Conservation (phyloP, 176 grass and related monocot genomes). For the Oryza australiensis region DNA sequence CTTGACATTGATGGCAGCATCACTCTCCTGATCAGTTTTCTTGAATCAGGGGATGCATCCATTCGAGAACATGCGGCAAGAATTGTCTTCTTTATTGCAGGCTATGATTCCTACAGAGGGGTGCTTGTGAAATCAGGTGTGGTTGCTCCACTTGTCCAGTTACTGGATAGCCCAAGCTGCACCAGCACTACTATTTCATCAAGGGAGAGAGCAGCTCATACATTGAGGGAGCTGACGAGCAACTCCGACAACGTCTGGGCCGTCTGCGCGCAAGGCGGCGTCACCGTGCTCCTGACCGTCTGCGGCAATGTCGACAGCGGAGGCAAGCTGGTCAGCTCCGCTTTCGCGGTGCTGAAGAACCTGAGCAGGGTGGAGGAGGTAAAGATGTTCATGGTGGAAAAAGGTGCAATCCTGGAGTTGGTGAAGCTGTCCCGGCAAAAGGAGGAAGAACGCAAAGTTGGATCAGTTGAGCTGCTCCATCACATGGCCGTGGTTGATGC, state of each 20-base stretch:
- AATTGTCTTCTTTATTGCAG: slow-evolving; percentile 24
- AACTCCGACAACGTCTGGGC: slow-evolving; percentile 98
- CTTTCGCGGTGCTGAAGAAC: slow-evolving; percentile 42
- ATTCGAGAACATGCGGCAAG: slow-evolving; percentile 40
- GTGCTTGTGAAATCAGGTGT: slow-evolving; percentile 41
- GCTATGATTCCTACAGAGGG: slow-evolving; percentile 38
- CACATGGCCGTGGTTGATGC: slow-evolving; percentile 34
- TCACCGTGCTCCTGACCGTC: slow-evolving; percentile 57
- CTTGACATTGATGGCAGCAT: slow-evolving; percentile 36
- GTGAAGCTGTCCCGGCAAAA: slow-evolving; percentile 35
- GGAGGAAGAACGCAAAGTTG: slow-evolving; percentile 39
- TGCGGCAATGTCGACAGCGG: slow-evolving; percentile 27
- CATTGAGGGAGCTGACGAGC: slow-evolving; percentile 70
- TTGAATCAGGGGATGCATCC: slow-evolving; percentile 30
- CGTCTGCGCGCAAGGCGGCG: slow-evolving; percentile 77
- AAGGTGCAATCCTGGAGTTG: slow-evolving; percentile 29
- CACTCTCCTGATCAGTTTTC: slow-evolving; percentile 42
- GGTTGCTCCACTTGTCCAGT: slow-evolving; percentile 41
- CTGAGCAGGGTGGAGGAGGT: slow-evolving; percentile 48
- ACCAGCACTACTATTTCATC: not conserved
- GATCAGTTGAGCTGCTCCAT: slow-evolving; percentile 32
- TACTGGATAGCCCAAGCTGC: slow-evolving; percentile 20
- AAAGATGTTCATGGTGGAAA: slow-evolving; percentile 48
- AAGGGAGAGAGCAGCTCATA: slow-evolving; percentile 56
- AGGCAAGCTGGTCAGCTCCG: slow-evolving; percentile 31